Conservation (phyloP, 164 flowering plant genomes). For the Piper longum region DNA sequence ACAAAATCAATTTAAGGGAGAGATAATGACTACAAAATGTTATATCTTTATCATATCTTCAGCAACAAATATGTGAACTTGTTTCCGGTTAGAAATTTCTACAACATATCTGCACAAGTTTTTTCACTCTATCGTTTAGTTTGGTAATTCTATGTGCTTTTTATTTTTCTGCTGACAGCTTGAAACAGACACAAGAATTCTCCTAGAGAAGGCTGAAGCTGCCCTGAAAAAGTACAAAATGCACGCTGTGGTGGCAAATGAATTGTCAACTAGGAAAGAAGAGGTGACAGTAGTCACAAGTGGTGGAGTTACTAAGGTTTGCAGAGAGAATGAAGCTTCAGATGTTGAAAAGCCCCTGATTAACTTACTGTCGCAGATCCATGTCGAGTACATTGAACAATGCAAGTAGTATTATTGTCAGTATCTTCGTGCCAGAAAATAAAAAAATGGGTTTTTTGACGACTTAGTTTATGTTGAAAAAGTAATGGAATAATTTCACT, state of each 20-base stretch:
- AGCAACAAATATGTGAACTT: too few species aligned
- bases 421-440: too few species aligned
- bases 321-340: constrained; percentile 22
- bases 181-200: constrained; percentile 73
- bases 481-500: too few species aligned
- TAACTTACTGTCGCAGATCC: constrained; percentile 47
- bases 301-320: constrained; percentile 32
- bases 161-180: constrained; percentile 35
- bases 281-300: constrained; percentile 54
- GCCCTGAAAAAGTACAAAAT: constrained; percentile 68
- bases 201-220: constrained; percentile 61
- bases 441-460: too few species aligned
- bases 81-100: too few species aligned
- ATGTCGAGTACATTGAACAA: constrained; percentile 35
- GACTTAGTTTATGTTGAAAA: too few species aligned
- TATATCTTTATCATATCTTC: too few species aligned
- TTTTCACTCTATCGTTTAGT: neutral
- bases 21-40: too few species aligned
- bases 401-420: neutral
- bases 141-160: constrained; percentile 1
- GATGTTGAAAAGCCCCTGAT: constrained; percentile 68
- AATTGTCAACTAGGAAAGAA: constrained; percentile 71
- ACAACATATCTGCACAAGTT: neutral
- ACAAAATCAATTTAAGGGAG: too few species aligned
- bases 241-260: constrained; percentile 87